Base-by-base conservation (phyloP, 129 eudicot genomes). In the Gnaphalium uliginosum region DNA sequence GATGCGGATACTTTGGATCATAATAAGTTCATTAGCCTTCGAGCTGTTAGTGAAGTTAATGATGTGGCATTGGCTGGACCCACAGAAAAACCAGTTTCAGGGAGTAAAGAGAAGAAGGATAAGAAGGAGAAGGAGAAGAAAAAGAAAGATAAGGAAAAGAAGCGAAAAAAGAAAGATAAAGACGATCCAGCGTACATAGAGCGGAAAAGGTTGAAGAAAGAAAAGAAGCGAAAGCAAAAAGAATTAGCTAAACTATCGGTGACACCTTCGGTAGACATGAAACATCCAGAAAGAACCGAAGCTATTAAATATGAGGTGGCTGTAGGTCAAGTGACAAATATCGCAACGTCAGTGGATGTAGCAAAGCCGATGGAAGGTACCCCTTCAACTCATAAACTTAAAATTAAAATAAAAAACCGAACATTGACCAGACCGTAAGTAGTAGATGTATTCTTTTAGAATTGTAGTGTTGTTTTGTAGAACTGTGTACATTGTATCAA, bases 161-260 rank as follows among this genome's bases (percentile, higher is more conserved):
- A 87, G 60, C 86, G 97, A 0, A 88, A 92, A 74, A 80, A 66
- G 79, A 74, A 87, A 75, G 82, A 76, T 59, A 78, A 77, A 27
- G 86, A 83, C 25, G 96, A 92, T 78, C 96, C 98, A 1, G 89
- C 89, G 78, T 88, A 86, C 41, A 30, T 80, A 69, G 97, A 88
- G 76, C 65, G 57, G 22, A 94, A 90, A 80, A 78, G 97, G 33
- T 39, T 83, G 72, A 94, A 90, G 86, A 94, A 89, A 84, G 96
- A 87, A 83, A 90, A 87, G 88, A 93, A 88, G 62, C 76, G 87
- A 37, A 92, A 83, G 78, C 90, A 88, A 66, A 90, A 94, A 81
- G 93, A 88, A 76, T 29, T 84, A 78, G 90, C 88, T 17, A 90
- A 88, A 54, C 41, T 82, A 53, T 39, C 62, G 71, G 80, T 68